A percentile compares a stretch with the other conserved stretches of the same genome.
phyloP scores from a whole-genome alignment of 495 filamentous ascomycete genomes.

The Collariella sp. region DNA sequence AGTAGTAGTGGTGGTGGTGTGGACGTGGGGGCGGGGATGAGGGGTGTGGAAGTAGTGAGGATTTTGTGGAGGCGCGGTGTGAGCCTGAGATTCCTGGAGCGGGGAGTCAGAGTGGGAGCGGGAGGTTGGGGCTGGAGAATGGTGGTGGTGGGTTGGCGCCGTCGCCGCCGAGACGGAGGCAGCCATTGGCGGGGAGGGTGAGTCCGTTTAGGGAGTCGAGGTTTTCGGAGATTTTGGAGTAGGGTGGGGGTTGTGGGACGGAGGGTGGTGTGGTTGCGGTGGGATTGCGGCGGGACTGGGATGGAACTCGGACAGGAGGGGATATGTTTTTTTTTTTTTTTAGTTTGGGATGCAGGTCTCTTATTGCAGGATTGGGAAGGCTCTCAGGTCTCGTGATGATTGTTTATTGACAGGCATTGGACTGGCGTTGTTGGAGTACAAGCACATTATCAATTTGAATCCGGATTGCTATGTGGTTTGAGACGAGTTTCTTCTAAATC shows the following conservation, averaged over 20 bases:
- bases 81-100: constrained; percentile 10
- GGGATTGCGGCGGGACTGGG: too few relatives aligned
- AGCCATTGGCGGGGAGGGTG: constrained; percentile 15
- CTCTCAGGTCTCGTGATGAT: too few relatives aligned
- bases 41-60: constrained; percentile 9
- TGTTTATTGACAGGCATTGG: not conserved
- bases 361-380: too few relatives aligned
- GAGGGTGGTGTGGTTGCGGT: not conserved
- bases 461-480: too few relatives aligned
- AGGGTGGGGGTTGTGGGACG: not conserved
- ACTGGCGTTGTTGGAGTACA: too few relatives aligned
- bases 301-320: too few relatives aligned
- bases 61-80: constrained; percentile 19
- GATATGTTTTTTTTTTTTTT: too few relatives aligned
- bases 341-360: too few relatives aligned
- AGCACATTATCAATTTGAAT: too few relatives aligned
- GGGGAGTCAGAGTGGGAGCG: constrained; percentile 1
- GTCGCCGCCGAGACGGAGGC: constrained; percentile 11
- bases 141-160: constrained; percentile 17
- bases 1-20: not conserved
- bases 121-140: constrained; percentile 5
- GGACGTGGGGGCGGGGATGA: constrained; percentile 8
- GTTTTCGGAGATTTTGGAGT: constrained; percentile 31
- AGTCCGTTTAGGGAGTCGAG: constrained; percentile 38
- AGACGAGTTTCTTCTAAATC: too few relatives aligned